Evolutionary conservation across 441 rosid genomes (phyloP).

Genomic region (Eutrema salsugineum): DNA sequence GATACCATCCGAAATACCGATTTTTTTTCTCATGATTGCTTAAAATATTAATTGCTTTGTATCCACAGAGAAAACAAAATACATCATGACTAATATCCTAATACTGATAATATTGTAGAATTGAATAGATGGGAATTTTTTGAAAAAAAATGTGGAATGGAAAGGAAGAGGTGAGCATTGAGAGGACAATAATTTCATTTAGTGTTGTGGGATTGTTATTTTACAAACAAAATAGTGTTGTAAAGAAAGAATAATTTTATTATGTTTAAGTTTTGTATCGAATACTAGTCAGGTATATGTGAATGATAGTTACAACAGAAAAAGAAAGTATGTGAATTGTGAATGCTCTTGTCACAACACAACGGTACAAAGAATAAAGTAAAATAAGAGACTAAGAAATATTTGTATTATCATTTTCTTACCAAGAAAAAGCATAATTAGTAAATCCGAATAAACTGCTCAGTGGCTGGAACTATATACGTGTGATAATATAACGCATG

Average conservation of each 20-base stretch:
- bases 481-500: conserved; percentile 29
- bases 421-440: neutral
- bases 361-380: neutral
- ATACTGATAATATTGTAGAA: neutral
- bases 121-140: neutral
- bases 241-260: too few species aligned
- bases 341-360: too few species aligned
- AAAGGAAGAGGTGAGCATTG: neutral
- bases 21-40: neutral
- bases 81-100: neutral
- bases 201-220: neutral
- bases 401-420: too few species aligned
- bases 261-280: too few species aligned
- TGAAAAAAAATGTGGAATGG: too few species aligned
- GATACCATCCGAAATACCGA: neutral
- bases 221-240: neutral
- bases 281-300: too few species aligned
- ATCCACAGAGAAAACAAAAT: neutral
- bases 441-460: conserved; percentile 3
- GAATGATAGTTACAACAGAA: too few species aligned
- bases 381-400: neutral
- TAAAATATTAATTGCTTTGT: neutral
- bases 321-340: too few species aligned
- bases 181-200: neutral
- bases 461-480: conserved; percentile 21